phyloP scores from a whole-genome alignment of 2,329 filamentous ascomycete species.

The Dactylellina leptospora region DNA sequence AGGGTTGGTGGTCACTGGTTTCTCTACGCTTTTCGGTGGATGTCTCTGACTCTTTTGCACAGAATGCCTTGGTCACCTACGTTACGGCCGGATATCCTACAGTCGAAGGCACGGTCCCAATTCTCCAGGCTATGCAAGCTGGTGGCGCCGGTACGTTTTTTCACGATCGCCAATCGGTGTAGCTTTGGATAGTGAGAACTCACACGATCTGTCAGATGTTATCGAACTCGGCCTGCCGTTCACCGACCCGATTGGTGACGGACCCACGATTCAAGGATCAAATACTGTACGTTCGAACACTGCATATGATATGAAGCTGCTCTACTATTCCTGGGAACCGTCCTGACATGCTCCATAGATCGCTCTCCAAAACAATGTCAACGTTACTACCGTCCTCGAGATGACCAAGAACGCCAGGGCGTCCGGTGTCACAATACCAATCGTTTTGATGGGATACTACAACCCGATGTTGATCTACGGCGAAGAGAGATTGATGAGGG shows the following conservation, averaged over 20 bases:
- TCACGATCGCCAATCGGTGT: not conserved
- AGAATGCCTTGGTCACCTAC: conserved; percentile 91
- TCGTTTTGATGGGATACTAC: conserved; percentile 98
- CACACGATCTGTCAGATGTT: conserved; percentile 69
- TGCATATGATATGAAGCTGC: not conserved
- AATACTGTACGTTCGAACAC: conserved; percentile 72
- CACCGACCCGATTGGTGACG: conserved; percentile 97
- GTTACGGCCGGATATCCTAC: conserved; percentile 93
- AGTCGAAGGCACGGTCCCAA: conserved; percentile 80
- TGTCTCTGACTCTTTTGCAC: conserved; percentile 28
- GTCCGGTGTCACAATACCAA: conserved; percentile 78
- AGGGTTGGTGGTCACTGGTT: conserved; percentile 58
- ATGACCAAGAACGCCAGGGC: conserved; percentile 84
- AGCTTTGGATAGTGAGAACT: not conserved
- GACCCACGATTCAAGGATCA: conserved; percentile 92
- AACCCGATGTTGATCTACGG: conserved; percentile 95
- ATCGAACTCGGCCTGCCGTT: conserved; percentile 97
- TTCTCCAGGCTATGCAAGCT: conserved; percentile 87
- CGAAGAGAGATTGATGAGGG: conserved; percentile 84
- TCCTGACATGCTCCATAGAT: conserved; percentile 60
- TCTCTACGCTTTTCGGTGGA: not conserved
- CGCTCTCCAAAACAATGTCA: conserved; percentile 88
- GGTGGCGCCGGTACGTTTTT: conserved; percentile 80
- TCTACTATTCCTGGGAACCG: not conserved
- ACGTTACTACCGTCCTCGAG: conserved; percentile 77